phyloP scores from a whole-genome alignment of 371 early-diverging fungal species.

The Entomophthora muscae region DNA sequence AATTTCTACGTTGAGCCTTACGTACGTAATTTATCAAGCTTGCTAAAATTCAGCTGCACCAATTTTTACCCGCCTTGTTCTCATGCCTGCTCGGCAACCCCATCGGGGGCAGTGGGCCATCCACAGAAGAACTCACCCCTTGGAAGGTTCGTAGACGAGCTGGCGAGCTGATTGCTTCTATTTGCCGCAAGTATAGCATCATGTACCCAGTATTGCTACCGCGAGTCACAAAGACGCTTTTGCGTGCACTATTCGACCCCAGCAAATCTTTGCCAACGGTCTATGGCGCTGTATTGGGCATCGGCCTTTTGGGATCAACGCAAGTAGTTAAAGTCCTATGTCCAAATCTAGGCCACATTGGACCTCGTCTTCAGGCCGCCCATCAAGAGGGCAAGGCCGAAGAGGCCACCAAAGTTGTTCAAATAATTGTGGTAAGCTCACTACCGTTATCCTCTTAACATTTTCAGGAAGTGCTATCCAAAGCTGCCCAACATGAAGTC shows the following conservation, averaged over 20 bases:
- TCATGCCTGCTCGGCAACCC: conserved; percentile 87
- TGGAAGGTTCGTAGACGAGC: conserved; percentile 69
- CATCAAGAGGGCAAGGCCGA: background rate
- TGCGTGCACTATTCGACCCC: conserved; percentile 77
- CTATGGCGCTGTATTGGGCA: conserved; percentile 77
- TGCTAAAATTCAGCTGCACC: conserved; percentile 56
- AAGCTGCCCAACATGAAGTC: background rate
- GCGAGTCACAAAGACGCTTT: conserved; percentile 70
- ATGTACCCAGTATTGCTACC: conserved; percentile 75
- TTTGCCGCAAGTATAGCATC: conserved; percentile 51
- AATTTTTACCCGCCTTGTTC: conserved; percentile 89
- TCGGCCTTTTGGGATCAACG: background rate
- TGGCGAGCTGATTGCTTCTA: conserved; percentile 45
- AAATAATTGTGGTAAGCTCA: background rate
- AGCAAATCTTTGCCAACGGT: conserved; percentile 57
- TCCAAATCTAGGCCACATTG: background rate
- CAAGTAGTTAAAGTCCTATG: background rate
- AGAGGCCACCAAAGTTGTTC: background rate
- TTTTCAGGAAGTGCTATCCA: background rate
- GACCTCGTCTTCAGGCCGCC: background rate
- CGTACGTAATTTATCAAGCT: conserved; percentile 28
- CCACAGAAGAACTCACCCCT: conserved; percentile 43
- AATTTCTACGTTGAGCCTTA: conserved; percentile 96
- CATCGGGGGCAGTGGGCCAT: conserved; percentile 26
- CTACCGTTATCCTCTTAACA: background rate